phyloP scores from a whole-genome alignment of 441 rosid species.

The Arabidopsis hybrid region DNA sequence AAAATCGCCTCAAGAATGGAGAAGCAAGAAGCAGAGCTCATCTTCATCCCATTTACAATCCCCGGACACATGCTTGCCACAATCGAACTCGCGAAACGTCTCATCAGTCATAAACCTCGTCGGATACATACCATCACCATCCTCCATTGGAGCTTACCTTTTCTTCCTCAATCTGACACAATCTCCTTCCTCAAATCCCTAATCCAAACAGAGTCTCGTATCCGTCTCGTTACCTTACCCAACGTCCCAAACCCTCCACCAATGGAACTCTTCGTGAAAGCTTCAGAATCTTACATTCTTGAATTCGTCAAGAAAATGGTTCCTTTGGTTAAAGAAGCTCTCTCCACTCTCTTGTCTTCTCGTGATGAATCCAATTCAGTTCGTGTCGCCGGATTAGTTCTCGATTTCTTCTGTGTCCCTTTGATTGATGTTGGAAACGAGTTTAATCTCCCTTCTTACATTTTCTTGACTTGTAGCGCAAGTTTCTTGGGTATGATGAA shows the following conservation, averaged over 20 bases:
- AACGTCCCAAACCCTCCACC: conserved; percentile 39
- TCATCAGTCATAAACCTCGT: neutral
- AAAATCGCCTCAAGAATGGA: neutral
- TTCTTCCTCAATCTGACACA: conserved; percentile 24
- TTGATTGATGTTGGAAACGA: conserved; percentile 36
- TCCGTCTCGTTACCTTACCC: conserved; percentile 35
- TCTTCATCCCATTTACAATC: neutral
- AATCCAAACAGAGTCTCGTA: conserved; percentile 24
- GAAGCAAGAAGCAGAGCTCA: conserved; percentile 2
- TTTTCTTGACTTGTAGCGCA: conserved; percentile 32
- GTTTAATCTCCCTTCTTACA: conserved; percentile 39
- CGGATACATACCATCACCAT: conserved; percentile 40
- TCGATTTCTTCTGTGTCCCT: conserved; percentile 45
- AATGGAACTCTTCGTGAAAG: conserved; percentile 32
- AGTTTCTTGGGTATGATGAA: conserved; percentile 42
- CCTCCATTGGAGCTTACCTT: conserved; percentile 40
- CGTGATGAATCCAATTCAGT: conserved; percentile 21
- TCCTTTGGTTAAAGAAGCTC: conserved; percentile 31
- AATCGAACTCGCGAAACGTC: conserved; percentile 6
- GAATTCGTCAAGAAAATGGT: conserved; percentile 33
- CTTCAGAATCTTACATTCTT: conserved; percentile 41
- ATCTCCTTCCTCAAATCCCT: conserved; percentile 22
- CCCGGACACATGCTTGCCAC: conserved; percentile 3
- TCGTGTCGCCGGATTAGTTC: conserved; percentile 32
- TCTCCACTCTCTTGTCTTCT: conserved; percentile 22